Evolutionary conservation across 805 yeast species (phyloP).

Genomic region (Zygosaccharomyces pseudorouxii): DNA sequence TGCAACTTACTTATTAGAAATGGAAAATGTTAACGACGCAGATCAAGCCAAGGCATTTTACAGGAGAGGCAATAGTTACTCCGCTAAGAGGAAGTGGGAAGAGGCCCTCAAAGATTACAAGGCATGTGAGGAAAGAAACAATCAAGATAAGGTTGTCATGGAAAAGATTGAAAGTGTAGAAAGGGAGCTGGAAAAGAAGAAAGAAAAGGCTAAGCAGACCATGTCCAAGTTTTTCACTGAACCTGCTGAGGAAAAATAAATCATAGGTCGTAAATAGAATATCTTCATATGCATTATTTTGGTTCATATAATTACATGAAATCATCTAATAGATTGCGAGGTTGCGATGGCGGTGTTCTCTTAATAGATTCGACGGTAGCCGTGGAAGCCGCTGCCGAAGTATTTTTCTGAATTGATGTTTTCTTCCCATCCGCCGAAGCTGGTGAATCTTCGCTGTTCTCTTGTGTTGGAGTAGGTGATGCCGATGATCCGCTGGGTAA

Average conservation of each 20-base stretch:
- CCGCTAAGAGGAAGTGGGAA: conserved; percentile 43
- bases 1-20: conserved; percentile 52
- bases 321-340: conserved; percentile 32
- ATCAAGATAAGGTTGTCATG: conserved; percentile 47
- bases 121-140: conserved; percentile 41
- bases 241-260: background rate
- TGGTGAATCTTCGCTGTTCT: background rate
- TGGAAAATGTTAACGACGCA: conserved; percentile 34
- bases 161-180: conserved; percentile 43
- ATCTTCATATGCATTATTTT: background rate
- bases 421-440: background rate
- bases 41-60: conserved; percentile 58
- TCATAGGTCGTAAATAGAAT: background rate
- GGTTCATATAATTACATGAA: conserved; percentile 26
- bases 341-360: conserved; percentile 3
- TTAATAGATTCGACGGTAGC: background rate
- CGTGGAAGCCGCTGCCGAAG: background rate
- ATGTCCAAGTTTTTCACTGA: conserved; percentile 57
- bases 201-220: conserved; percentile 48
- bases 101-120: conserved; percentile 47
- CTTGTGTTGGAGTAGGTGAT: conserved; percentile 1
- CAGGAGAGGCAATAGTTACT: conserved; percentile 49
- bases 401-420: background rate
- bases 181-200: conserved; percentile 39
- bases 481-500: background rate